Percentiles rank a stretch among this genome's conserved stretches.
phyloP scores from a whole-genome alignment of 352 stramenopile species.

The Globisporangium echinulatum region DNA sequence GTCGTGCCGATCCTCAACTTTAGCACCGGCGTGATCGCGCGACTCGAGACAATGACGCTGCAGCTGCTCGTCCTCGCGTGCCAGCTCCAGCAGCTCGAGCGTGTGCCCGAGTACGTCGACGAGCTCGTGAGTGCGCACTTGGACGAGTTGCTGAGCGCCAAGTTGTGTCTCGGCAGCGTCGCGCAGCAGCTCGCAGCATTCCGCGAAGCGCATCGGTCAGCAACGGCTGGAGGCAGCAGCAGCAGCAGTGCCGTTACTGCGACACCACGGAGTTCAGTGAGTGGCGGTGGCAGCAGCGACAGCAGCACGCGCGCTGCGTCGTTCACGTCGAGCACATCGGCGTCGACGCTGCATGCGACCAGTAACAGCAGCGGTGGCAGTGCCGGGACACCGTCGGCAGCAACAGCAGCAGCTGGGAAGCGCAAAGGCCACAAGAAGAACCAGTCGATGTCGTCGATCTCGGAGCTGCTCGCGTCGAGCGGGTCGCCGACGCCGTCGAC shows the following conservation, averaged over 20 bases:
- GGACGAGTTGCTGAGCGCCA: slow-evolving; percentile 69
- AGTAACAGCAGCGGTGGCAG: neutral
- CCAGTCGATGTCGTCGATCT: slow-evolving; percentile 86
- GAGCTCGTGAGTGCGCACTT: slow-evolving; percentile 57
- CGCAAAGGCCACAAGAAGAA: slow-evolving; percentile 84
- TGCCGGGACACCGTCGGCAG: neutral
- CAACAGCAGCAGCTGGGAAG: slow-evolving; percentile 31
- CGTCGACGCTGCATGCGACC: slow-evolving; percentile 3
- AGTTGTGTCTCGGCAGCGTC: slow-evolving; percentile 69
- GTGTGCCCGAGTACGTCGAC: slow-evolving; percentile 66
- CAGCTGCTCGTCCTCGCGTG: slow-evolving; percentile 66
- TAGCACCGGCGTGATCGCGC: slow-evolving; percentile 64
- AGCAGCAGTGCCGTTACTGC: neutral
- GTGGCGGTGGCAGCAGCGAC: slow-evolving; percentile 2
- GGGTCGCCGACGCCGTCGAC: slow-evolving; percentile 24
- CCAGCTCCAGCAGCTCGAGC: slow-evolving; percentile 78
- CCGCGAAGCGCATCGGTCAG: slow-evolving; percentile 30
- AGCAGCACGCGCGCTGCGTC: slow-evolving; percentile 8
- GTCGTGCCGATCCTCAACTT: slow-evolving; percentile 82
- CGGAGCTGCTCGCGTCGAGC: slow-evolving; percentile 62
- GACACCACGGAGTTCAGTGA: slow-evolving; percentile 8
- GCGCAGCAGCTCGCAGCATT: slow-evolving; percentile 68
- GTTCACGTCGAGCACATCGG: slow-evolving; percentile 16
- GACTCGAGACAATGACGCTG: slow-evolving; percentile 58
- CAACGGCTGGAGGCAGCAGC: slow-evolving; percentile 8